Percentiles rank a stretch among this genome's conserved stretches.
phyloP scores from a whole-genome alignment of 2,329 filamentous ascomycete species.

The Biscogniauxia marginata region DNA sequence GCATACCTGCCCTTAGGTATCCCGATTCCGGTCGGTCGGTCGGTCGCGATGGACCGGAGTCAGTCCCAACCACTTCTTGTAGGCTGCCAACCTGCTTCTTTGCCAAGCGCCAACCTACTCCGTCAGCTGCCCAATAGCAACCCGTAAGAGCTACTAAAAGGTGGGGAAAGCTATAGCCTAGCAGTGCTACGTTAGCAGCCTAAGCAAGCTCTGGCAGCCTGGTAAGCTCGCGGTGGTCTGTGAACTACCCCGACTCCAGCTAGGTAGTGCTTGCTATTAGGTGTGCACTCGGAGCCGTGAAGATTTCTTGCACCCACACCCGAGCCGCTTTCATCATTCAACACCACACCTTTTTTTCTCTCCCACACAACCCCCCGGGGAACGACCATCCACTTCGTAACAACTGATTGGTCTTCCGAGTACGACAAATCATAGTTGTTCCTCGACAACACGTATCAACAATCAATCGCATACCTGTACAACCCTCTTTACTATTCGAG shows the following conservation, averaged over 20 bases:
- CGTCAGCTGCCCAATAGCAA: background rate
- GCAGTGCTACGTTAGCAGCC: conserved; percentile 11
- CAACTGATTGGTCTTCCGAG: background rate
- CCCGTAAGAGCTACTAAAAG: background rate
- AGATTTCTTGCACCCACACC: conserved; percentile 8
- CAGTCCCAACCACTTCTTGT: background rate
- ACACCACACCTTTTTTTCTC: conserved; percentile 6
- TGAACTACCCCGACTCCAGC: conserved; percentile 8
- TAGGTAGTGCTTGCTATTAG: conserved; percentile 5
- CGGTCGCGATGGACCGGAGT: background rate
- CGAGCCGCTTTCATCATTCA: conserved; percentile 35
- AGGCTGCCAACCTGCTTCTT: background rate
- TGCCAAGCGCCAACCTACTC: background rate
- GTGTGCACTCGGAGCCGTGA: background rate
- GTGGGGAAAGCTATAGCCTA: background rate
- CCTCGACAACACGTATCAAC: background rate
- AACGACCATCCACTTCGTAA: background rate
- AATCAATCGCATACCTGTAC: background rate
- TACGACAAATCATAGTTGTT: background rate
- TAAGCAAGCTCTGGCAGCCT: conserved; percentile 4
- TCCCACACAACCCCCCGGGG: background rate
- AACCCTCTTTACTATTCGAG: background rate
- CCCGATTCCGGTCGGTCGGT: background rate
- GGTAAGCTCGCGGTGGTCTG: too few species aligned
- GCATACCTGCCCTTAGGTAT: background rate